Base-by-base conservation (phyloP, 1,139 yeast species). In the Debaryomycetaceae sp. region DNA sequence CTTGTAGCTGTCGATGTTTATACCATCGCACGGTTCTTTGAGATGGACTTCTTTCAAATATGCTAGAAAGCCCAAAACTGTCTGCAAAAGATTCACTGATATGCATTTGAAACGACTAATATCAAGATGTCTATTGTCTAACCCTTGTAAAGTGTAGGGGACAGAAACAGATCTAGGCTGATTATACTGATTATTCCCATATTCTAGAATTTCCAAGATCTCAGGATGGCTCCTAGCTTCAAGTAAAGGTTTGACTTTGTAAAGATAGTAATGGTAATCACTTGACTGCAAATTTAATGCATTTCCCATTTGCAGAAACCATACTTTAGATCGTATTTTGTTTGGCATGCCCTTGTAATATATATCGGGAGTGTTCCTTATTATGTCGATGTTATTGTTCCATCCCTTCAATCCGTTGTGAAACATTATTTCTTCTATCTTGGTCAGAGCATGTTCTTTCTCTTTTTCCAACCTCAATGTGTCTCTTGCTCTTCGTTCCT, bases 321-420 rank as follows among this genome's bases (percentile, higher is more conserved):
- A 84, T 5, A 83, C 66, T 11, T 60, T 60, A 6, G 69, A 61
- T 39, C 91, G 65, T 17, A 73, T 58, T 1, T 51, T 51, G n/a
- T 64, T 46, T 4, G 88, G 84, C 1, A 84, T 62, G 2, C 88
- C 88, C 43, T 87, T 65, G 88, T 89, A 84, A 78, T 84, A 81
- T 46, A 82, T 63, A 45, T 80, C 83, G 43, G 83, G 67, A 17
- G 5, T 37, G 65, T 9, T 65, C 55, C 42, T 63, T 60, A 7
- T 76, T 56, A 11, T 27, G 27, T 6, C 27, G 35, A n/a, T 31
- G 35, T 8, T 36, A 4, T 9, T 23, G 5, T 22, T 34, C 42
- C 20, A 45, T 47, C 42, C 35, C 40, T 42, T 55, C 49, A 33
- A 59, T 59, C 90, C 91, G 84, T 11, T 54, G 61, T 5, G 50